Percentiles rank a stretch among this genome's conserved stretches.
Conservation (phyloP, 208 protist species). For the Leishmania turanica region DNA sequence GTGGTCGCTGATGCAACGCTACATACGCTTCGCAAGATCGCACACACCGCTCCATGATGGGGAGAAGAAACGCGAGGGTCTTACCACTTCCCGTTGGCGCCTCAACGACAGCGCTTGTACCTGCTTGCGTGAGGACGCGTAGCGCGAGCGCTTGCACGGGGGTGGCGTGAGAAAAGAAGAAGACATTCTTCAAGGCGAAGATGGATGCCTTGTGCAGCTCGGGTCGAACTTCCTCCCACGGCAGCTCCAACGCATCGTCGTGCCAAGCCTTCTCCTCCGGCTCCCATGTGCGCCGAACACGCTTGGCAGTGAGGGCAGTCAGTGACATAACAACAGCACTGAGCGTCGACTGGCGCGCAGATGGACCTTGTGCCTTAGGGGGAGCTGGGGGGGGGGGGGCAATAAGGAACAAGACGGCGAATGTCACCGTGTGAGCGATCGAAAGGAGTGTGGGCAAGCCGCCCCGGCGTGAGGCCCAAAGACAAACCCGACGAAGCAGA, state of each 20-base stretch:
- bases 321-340: conserved; percentile 44
- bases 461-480: neutral
- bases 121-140: conserved; percentile 38
- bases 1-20: conserved; percentile 42
- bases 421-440: neutral
- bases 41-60: conserved; percentile 84
- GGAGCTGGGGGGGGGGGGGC: neutral
- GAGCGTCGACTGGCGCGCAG: neutral
- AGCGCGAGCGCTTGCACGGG: conserved; percentile 85
- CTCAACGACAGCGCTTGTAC: conserved; percentile 90
- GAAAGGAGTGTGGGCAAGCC: neutral
- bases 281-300: conserved; percentile 79
- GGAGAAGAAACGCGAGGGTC: conserved; percentile 95
- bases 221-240: conserved; percentile 82
- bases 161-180: conserved; percentile 93
- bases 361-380: neutral
- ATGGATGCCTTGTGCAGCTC: conserved; percentile 70
- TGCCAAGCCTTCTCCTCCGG: conserved; percentile 84
- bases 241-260: conserved; percentile 73
- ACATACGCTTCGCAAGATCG: conserved; percentile 60
- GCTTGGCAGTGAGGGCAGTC: conserved; percentile 61
- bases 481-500: neutral
- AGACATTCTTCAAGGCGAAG: conserved; percentile 88
- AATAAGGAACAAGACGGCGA: neutral
- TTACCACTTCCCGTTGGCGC: conserved; percentile 98